Evolutionary conservation across 805 yeast genomes (phyloP).

Genomic region (Zygosaccharomyces rouxii): DNA sequence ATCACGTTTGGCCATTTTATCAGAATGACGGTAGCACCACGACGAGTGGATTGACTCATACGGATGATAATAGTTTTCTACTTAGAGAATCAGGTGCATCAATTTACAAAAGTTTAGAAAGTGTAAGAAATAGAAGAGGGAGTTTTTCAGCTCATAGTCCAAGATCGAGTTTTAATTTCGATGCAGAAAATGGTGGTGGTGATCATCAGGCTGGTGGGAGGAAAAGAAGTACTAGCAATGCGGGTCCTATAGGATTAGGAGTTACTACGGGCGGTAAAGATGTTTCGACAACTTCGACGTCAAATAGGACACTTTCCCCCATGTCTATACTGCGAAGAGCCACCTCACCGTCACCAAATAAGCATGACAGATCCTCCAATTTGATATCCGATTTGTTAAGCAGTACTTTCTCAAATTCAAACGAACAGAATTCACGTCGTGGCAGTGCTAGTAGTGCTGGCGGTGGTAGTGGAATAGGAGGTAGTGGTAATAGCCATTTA

Average conservation of each 20-base stretch:
- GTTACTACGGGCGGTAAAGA: neutral
- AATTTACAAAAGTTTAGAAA: conserved; percentile 22
- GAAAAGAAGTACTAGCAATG: conserved; percentile 6
- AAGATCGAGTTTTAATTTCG: conserved; percentile 11
- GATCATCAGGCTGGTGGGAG: neutral
- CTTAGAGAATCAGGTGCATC: conserved; percentile 25
- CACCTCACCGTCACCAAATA: conserved; percentile 20
- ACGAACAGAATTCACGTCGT: conserved; percentile 12
- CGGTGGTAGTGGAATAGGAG: neutral
- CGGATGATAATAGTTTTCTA: conserved; percentile 14
- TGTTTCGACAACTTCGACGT: neutral
- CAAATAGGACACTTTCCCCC: conserved; percentile 29
- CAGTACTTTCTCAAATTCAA: conserved; percentile 17
- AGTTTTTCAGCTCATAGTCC: conserved; percentile 30
- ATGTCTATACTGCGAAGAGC: conserved; percentile 29
- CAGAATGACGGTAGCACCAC: conserved; percentile 42
- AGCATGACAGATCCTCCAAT: conserved; percentile 17
- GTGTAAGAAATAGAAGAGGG: conserved; percentile 6
- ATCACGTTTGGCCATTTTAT: conserved; percentile 92
- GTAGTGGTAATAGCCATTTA: neutral
- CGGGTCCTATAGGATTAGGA: conserved; percentile 3
- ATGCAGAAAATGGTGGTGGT: conserved; percentile 2
- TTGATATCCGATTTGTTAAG: conserved; percentile 28
- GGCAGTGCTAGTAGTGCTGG: neutral
- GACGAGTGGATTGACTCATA: conserved; percentile 1